These are phyloP conservation scores for Vitis hybrid DNA, from an alignment of 177 flowering plant species.

Conservation along the genomic window DNA sequence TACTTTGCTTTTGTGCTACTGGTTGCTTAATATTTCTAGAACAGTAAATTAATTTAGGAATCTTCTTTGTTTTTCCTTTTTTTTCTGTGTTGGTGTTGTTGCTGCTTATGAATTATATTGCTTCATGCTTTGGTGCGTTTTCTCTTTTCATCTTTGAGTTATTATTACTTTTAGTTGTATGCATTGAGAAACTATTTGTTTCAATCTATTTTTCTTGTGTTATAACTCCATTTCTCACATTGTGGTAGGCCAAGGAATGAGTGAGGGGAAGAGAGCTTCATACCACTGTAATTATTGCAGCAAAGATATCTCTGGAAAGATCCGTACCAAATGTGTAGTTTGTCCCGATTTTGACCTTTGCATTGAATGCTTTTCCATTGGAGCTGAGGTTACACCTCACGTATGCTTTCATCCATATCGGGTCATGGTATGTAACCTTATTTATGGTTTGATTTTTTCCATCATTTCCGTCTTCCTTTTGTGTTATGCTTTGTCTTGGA, in stretches of 20 bases:
- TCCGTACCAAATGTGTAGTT: conserved; percentile 55
- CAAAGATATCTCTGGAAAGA: conserved; percentile 58
- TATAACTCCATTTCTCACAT: not conserved
- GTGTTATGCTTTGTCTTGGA: not conserved
- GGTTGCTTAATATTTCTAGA: no score
- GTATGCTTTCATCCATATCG: conserved; percentile 60
- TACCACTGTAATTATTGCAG: conserved; percentile 75
- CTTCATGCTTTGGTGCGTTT: no score
- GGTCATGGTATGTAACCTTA: conserved; percentile 55
- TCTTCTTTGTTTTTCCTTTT: no score
- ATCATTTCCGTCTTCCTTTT: not conserved
- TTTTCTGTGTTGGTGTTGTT: no score
- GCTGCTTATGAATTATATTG: no score
- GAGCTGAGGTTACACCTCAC: conserved; percentile 63
- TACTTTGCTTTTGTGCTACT: no score
- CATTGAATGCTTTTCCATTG: conserved; percentile 77
- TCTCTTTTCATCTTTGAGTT: no score
- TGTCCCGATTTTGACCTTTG: conserved; percentile 85
- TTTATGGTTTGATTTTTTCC: not conserved
- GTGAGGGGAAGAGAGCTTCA: conserved; percentile 44
- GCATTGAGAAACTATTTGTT: no score
- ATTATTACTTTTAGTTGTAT: no score
- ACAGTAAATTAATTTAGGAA: no score
- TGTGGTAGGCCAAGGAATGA: conserved; percentile 29
- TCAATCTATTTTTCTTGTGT: not conserved